phyloP scores from a whole-genome alignment of 768 basidiomycete species.

The Mycena sanguinolenta region DNA sequence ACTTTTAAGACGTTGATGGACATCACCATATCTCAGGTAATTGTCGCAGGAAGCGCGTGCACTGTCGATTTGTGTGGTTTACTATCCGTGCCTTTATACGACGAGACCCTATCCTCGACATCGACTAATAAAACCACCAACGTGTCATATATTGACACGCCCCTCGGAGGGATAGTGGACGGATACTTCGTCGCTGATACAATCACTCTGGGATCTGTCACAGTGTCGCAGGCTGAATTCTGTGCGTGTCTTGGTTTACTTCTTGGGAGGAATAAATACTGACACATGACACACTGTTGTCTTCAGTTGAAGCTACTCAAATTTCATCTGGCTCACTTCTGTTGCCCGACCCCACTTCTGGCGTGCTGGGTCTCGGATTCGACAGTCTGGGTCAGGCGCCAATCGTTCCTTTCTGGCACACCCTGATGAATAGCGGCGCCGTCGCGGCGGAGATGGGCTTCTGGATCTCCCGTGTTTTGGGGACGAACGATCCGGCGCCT shows the following conservation, averaged over 20 bases:
- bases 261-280: no score
- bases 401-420: conserved; percentile 9
- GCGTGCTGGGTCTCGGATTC: conserved; percentile 9
- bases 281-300: no score
- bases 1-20: conserved; percentile 7
- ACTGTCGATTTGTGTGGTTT: neutral
- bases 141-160: neutral
- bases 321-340: no score
- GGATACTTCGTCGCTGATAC: conserved; percentile 10
- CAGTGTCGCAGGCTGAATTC: conserved; percentile 1
- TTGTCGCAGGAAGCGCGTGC: neutral
- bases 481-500: neutral
- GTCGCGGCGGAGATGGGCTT: conserved; percentile 10
- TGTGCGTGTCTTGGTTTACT: conserved; percentile 17
- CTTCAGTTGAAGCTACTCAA: no score
- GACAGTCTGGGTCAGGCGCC: neutral
- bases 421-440: neutral
- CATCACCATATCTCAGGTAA: neutral
- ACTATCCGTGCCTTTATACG: neutral
- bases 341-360: no score
- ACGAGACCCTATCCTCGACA: conserved; percentile 4
- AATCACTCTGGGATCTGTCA: neutral
- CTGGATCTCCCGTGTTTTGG: conserved; percentile 12
- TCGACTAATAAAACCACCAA: conserved; percentile 7
- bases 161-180: neutral